Evolutionary conservation across 2,329 filamentous ascomycete genomes (phyloP).

Genomic region (Xylariaceae sp.): DNA sequence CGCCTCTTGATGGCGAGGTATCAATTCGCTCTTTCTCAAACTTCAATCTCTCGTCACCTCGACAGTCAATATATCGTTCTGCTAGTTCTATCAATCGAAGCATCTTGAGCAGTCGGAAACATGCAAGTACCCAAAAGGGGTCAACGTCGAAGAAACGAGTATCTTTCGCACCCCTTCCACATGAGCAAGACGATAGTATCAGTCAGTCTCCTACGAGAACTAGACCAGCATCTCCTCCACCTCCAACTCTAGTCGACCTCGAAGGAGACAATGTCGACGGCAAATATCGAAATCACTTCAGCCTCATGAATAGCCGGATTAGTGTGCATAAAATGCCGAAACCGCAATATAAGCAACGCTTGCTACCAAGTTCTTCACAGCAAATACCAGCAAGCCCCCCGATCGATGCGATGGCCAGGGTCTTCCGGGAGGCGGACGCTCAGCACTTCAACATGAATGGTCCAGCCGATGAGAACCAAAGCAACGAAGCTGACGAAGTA

Average conservation of each 20-base stretch:
- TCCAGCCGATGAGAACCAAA: slow-evolving; percentile 5
- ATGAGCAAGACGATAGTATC: slow-evolving; percentile 27
- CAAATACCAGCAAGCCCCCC: slow-evolving; percentile 37
- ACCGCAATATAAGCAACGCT: slow-evolving; percentile 26
- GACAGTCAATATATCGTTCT: slow-evolving; percentile 25
- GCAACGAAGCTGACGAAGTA: slow-evolving; percentile 2
- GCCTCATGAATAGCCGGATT: slow-evolving; percentile 37
- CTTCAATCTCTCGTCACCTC: slow-evolving; percentile 48
- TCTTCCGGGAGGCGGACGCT: slow-evolving; percentile 44
- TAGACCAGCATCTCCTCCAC: slow-evolving; percentile 41
- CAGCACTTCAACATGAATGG: background rate
- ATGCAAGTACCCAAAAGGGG: slow-evolving; percentile 17
- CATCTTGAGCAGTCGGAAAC: slow-evolving; percentile 22
- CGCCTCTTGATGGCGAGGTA: slow-evolving; percentile 44
- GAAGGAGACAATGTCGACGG: slow-evolving; percentile 32
- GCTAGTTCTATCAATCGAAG: slow-evolving; percentile 15
- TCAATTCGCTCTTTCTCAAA: slow-evolving; percentile 48
- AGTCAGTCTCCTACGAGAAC: slow-evolving; percentile 11
- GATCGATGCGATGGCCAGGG: slow-evolving; percentile 44
- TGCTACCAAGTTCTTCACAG: slow-evolving; percentile 42
- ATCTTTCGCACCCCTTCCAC: slow-evolving; percentile 32
- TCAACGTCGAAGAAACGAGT: slow-evolving; percentile 28
- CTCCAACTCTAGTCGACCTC: slow-evolving; percentile 32
- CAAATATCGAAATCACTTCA: slow-evolving; percentile 46
- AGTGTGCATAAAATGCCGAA: slow-evolving; percentile 7